Percentiles rank a stretch among this genome's conserved stretches.
These are phyloP conservation scores for Pseudonitzschia pungens DNA, from an alignment of 108 stramenopile genomes.

Conservation along the genomic window DNA sequence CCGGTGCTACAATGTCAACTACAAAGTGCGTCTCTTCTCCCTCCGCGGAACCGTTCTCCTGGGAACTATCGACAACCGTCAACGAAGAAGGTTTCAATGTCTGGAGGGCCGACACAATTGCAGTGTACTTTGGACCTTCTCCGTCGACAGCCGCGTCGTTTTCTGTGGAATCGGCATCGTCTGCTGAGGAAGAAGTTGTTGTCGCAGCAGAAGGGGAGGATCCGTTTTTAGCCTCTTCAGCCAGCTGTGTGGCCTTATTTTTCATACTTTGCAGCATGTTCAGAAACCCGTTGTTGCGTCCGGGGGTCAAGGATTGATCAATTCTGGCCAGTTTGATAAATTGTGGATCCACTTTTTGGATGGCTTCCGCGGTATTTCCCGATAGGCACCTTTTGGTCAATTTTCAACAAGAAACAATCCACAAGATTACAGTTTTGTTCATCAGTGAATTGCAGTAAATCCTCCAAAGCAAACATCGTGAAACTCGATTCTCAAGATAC, in stretches of 20 bases:
- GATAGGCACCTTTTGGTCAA: constrained; percentile 50
- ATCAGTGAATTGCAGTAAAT: background rate
- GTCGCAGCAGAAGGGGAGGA: constrained; percentile 4
- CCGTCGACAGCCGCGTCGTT: background rate
- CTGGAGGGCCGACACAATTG: constrained; percentile 68
- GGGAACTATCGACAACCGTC: constrained; percentile 67
- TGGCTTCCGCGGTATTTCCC: constrained; percentile 71
- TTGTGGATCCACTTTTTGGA: constrained; percentile 78
- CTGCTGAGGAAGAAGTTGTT: constrained; percentile 1
- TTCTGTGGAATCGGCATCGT: constrained; percentile 4
- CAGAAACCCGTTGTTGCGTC: constrained; percentile 97
- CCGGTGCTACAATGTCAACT: constrained; percentile 79
- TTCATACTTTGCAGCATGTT: constrained; percentile 96
- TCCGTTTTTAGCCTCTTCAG: constrained; percentile 28
- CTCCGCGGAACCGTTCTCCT: constrained; percentile 67
- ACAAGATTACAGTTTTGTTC: background rate
- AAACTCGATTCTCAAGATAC: background rate
- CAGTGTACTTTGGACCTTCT: constrained; percentile 75
- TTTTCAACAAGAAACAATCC: background rate
- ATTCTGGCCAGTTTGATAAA: constrained; percentile 90
- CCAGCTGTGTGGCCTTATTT: constrained; percentile 58
- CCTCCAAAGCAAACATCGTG: background rate
- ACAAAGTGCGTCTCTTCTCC: constrained; percentile 91
- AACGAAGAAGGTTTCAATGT: constrained; percentile 70
- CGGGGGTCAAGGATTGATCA: constrained; percentile 87